phyloP scores from a whole-genome alignment of 257 asterid genomes.

The Capsicum rhomboideum region DNA sequence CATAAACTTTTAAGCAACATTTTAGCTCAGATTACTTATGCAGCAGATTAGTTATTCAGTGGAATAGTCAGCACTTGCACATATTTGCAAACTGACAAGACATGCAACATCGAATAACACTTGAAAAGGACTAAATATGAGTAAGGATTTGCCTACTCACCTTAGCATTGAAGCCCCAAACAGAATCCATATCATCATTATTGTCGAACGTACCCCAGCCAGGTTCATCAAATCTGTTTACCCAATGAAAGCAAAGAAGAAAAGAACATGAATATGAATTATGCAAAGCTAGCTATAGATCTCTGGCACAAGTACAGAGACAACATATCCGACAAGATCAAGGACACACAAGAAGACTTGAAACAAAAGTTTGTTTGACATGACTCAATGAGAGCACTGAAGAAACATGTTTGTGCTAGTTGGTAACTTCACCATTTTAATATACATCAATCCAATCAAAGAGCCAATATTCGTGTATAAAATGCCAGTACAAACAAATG shows the following conservation, averaged over 20 bases:
- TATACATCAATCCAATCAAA: too few relatives aligned
- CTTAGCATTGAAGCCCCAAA: constrained; percentile 94
- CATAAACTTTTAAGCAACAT: background rate
- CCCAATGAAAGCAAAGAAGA: constrained; percentile 9
- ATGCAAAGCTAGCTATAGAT: background rate
- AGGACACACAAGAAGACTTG: background rate
- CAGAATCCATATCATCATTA: constrained; percentile 89
- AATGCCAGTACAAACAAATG: background rate
- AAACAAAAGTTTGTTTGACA: background rate
- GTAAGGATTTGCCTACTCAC: constrained; percentile 28
- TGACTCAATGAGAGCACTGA: background rate
- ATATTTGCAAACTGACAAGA: background rate
- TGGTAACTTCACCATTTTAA: background rate
- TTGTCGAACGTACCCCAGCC: constrained; percentile 84
- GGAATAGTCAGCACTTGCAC: background rate
- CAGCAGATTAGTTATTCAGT: background rate
- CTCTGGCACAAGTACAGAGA: background rate
- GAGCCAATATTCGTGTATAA: background rate
- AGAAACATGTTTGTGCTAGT: background rate
- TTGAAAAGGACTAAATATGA: background rate
- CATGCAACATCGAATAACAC: constrained; percentile 1
- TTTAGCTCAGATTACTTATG: background rate
- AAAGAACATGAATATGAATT: constrained; percentile 10
- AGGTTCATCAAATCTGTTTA: constrained; percentile 72
- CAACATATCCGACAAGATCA: background rate